These are phyloP conservation scores for Carallia pectinifolia DNA, from an alignment of 345 rosid species.

Conservation along the genomic window DNA sequence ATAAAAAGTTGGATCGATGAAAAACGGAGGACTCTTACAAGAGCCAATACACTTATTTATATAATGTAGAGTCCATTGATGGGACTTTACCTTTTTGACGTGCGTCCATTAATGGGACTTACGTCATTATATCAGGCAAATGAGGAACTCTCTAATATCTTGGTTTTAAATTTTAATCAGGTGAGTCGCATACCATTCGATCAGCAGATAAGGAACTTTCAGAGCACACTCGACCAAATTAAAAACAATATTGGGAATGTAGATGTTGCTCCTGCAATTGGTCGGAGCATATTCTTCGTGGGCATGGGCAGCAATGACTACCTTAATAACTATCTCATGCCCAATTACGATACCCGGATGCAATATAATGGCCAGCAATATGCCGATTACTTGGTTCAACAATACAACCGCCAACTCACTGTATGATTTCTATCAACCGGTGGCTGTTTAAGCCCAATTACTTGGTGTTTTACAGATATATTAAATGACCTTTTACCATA, in stretches of 20 bases:
- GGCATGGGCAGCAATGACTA: conserved; percentile 99
- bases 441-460: too few species aligned
- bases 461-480: too few species aligned
- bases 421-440: conserved; percentile 30
- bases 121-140: too few species aligned
- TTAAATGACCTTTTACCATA: too few species aligned
- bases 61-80: too few species aligned
- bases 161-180: conserved; percentile 32
- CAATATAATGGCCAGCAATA: conserved; percentile 70
- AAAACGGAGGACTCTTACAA: too few species aligned
- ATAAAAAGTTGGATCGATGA: too few species aligned
- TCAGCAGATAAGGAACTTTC: conserved; percentile 77
- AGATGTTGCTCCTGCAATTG: conserved; percentile 47
- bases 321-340: conserved; percentile 93
- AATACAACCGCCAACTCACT: conserved; percentile 60
- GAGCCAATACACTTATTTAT: too few species aligned
- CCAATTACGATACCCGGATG: conserved; percentile 72
- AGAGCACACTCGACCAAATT: conserved; percentile 69
- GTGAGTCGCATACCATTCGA: conserved; percentile 86
- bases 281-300: conserved; percentile 64
- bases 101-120: too few species aligned
- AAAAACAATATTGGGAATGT: conserved; percentile 54
- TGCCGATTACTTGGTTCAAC: conserved; percentile 65
- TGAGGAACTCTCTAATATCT: too few species aligned
- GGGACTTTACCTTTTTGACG: too few species aligned